phyloP scores from a whole-genome alignment of 306 rosid genomes.

The Acacia crassicarpa region DNA sequence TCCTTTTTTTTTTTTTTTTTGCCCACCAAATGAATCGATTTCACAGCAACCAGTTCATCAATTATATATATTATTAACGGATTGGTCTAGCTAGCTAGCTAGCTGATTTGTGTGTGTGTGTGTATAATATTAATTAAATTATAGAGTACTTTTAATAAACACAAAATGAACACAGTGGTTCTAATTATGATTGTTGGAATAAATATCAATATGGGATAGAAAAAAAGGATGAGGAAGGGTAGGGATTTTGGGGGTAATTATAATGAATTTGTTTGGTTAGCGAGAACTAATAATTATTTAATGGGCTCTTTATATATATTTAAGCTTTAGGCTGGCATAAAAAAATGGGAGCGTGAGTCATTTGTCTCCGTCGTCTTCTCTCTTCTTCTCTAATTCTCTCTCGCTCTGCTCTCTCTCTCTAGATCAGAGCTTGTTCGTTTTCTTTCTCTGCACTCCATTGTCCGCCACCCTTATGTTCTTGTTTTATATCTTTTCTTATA shows the following conservation, averaged over 20 bases:
- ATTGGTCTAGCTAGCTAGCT: neutral
- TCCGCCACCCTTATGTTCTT: slow-evolving; percentile 11
- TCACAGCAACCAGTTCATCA: neutral
- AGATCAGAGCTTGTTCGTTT: neutral
- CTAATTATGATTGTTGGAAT: neutral
- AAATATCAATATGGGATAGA: neutral
- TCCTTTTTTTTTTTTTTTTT: neutral
- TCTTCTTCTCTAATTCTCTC: neutral
- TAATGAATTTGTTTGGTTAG: neutral
- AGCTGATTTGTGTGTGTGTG: neutral
- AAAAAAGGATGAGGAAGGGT: neutral
- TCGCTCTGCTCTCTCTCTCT: neutral
- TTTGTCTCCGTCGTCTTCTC: slow-evolving; percentile 26
- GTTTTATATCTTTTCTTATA: neutral
- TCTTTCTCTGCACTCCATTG: slow-evolving; percentile 54
- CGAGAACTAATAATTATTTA: slow-evolving; percentile 39
- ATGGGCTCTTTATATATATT: slow-evolving; percentile 29
- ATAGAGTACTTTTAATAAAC: neutral
- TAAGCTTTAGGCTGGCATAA: slow-evolving; percentile 42
- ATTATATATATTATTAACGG: neutral
- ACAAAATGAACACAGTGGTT: neutral
- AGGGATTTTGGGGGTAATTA: neutral
- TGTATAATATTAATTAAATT: neutral
- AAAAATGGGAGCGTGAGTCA: slow-evolving; percentile 57
- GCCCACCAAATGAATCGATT: neutral